phyloP scores from a whole-genome alignment of 2,329 filamentous ascomycete genomes.

The Cladophialophora exuberans region DNA sequence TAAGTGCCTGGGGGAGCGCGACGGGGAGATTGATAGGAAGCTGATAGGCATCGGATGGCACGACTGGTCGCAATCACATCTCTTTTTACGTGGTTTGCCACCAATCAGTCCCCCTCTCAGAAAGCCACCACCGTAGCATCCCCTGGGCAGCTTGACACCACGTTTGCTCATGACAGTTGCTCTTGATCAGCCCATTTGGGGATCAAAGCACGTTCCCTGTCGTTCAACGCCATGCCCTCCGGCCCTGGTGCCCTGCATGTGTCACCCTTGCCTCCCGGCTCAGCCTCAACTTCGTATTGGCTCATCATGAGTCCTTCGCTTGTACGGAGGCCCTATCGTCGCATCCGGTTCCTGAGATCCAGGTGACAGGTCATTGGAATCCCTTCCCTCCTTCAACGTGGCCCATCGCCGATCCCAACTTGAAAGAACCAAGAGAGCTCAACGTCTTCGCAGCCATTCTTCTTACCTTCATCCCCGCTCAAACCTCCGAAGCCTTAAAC shows the following conservation, averaged over 20 bases:
- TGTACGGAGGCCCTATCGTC: background rate
- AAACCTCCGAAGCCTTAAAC: too few species aligned
- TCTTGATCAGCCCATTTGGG: slow-evolving; percentile 1
- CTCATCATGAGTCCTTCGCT: background rate
- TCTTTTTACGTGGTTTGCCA: slow-evolving; percentile 3
- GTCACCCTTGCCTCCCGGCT: background rate
- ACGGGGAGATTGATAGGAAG: too few species aligned
- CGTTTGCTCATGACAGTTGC: background rate
- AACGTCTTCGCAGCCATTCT: too few species aligned
- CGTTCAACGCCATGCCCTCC: background rate
- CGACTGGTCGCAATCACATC: too few species aligned
- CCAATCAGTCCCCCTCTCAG: background rate
- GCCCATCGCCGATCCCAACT: too few species aligned
- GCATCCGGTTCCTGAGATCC: background rate
- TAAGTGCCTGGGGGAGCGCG: too few species aligned
- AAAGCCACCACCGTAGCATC: slow-evolving; percentile 2
- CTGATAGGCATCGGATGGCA: too few species aligned
- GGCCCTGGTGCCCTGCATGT: background rate
- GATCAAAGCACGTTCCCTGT: slow-evolving; percentile 1
- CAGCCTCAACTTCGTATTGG: background rate
- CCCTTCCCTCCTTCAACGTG: too few species aligned
- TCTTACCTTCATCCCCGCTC: too few species aligned
- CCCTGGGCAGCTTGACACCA: too few species aligned
- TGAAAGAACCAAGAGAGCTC: too few species aligned
- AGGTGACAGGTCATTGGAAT: too few species aligned